Percentiles rank a stretch among this genome's conserved stretches.
Conservation (phyloP, 257 asterid species). For the Verbascum thapsus region DNA sequence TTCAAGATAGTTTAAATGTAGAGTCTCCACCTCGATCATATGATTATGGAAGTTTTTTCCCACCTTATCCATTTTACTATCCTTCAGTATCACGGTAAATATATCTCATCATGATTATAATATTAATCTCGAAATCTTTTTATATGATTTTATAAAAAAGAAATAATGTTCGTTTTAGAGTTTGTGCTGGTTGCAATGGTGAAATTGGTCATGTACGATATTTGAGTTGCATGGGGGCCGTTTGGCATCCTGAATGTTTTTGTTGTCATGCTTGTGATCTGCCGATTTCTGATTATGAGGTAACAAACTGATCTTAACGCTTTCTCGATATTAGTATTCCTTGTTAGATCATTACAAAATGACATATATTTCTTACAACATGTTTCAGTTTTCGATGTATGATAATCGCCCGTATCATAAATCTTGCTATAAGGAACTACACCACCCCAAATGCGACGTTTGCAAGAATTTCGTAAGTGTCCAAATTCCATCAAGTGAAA, state of each 20-base stretch:
- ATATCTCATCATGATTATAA: constrained; percentile 13
- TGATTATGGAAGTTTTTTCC: constrained; percentile 61
- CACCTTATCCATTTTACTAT: constrained; percentile 55
- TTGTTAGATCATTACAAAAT: constrained; percentile 8
- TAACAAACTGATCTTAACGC: constrained; percentile 35
- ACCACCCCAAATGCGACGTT: constrained; percentile 98
- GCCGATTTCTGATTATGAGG: constrained; percentile 97
- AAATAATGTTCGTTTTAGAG: constrained; percentile 44
- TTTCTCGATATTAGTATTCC: constrained; percentile 15
- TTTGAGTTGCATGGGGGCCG: constrained; percentile 90
- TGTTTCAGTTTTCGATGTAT: constrained; percentile 82
- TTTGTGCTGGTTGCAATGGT: constrained; percentile 87
- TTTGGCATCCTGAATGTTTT: constrained; percentile 99
- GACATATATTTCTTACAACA: constrained; percentile 25
- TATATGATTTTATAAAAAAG: not conserved
- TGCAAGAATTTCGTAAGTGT: constrained; percentile 86
- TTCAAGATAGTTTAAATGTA: constrained; percentile 82
- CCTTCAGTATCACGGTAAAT: constrained; percentile 74
- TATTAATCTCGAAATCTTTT: no score
- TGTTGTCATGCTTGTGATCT: constrained; percentile 73
- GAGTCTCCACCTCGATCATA: constrained; percentile 65
- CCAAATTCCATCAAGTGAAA: not conserved
- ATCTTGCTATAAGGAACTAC: constrained; percentile 86
- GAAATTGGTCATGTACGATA: constrained; percentile 94
- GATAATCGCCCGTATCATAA: constrained; percentile 87